Evolutionary conservation across 1,139 yeast species (phyloP), one percentile per base, ranked within the genome.

Genomic region (Taphrina betulina): DNA sequence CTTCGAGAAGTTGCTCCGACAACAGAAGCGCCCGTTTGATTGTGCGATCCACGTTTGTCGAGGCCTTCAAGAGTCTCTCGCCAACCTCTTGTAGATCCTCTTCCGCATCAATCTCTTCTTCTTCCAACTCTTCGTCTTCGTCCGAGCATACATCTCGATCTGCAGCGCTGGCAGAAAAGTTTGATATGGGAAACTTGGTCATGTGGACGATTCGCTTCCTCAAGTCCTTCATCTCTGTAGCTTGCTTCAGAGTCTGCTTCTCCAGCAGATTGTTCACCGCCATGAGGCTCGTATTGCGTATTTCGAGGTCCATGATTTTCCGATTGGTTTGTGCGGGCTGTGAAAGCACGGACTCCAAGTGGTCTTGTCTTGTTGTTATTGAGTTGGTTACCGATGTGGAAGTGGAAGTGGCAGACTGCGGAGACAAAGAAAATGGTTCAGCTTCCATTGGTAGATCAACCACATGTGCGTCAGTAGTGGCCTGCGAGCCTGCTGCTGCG

Each of bases 221-320:
- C 24, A 62, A 46, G 26, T 43, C 57, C 17, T 61, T 50, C 24
- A 62, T 44, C 35, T 62, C 64, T 7, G 58, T 44, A 26, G 37
- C 50, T 36, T 61, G 63, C 7, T 48, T 34, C 2, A 60, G 58
- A 40, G 61, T 48, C 48, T 60, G 60, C 17, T 56, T 54, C 35
- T 62, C 64, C 4, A 62, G 59, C 8, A 59, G 59, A n/a, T 58
- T 57, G 52, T 62, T 62, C 16, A 61, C 54, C 4, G 63, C 58
- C 42, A 60, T 45, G 19, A 62, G 53, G 5, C 62, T 60, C n/a
- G 64, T 55, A 31, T 61, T 62, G 17, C 63, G 62, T 12, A 62
- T 61, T 35, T 62, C 64, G 4, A 61, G 52, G 36, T 62, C 64
- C 28, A 62, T 57, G 16, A 62, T 60, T 36, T 61, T 41, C 12